Percentiles rank a stretch among this genome's conserved stretches.
Conservation (phyloP, 2,329 filamentous ascomycete genomes). For the Lachnellula willkommii region DNA sequence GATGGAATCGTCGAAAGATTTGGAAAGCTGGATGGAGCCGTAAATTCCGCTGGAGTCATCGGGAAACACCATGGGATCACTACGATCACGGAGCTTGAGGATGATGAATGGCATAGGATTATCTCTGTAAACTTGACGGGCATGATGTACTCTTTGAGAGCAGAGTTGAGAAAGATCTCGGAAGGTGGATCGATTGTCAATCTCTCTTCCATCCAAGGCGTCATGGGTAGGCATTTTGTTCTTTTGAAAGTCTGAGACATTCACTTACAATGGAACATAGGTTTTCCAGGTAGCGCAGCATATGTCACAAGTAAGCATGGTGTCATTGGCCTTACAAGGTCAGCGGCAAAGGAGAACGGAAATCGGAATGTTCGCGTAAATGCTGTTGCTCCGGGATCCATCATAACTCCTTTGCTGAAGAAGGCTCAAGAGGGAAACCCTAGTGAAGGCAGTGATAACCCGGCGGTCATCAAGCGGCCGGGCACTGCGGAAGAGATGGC, state of each 20-base stretch:
- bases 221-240: constrained; percentile 33
- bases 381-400: constrained; percentile 35
- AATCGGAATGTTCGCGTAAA: constrained; percentile 37
- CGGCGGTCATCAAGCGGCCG: constrained; percentile 35
- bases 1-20: constrained; percentile 31
- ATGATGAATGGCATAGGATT: constrained; percentile 37
- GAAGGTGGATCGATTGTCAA: constrained; percentile 36
- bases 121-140: constrained; percentile 36
- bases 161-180: constrained; percentile 37
- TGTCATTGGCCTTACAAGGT: constrained; percentile 36
- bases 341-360: constrained; percentile 36
- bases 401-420: constrained; percentile 46
- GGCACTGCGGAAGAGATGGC: constrained; percentile 45
- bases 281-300: constrained; percentile 29
- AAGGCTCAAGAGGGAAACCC: constrained; percentile 26
- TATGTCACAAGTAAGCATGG: constrained; percentile 38
- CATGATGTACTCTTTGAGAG: constrained; percentile 35
- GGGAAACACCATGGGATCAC: constrained; percentile 31
- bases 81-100: constrained; percentile 27
- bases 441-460: constrained; percentile 32
- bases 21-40: constrained; percentile 39
- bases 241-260: constrained; percentile 24
- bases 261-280: constrained; percentile 29
- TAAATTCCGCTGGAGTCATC: constrained; percentile 45
- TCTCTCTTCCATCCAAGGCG: constrained; percentile 44